Evolutionary conservation across 2,329 filamentous ascomycete genomes (phyloP), one percentile per base, ranked within the genome.

Genomic region (Botrytis porri): DNA sequence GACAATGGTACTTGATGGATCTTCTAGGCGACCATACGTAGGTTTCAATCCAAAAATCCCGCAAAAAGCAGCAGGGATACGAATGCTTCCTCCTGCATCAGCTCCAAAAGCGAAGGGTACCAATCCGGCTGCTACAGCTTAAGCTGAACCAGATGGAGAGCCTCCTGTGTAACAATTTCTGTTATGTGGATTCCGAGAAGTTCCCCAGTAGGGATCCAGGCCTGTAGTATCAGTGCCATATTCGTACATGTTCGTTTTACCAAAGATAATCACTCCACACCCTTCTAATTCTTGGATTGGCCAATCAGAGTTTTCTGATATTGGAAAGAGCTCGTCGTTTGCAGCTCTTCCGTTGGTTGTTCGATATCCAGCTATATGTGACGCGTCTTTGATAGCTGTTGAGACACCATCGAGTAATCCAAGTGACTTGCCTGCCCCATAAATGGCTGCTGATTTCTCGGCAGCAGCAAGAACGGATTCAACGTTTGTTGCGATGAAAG

Each of bases 381-480:
- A 86, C 59, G 82, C 86, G 78, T 89, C 87, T 77, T 89, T 89
- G 69, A 88, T 82, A 2, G 84, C 85, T 75, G 89, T 89, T 0
- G 87, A 87, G 2, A 89, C 79, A 41, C 87, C 87, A 75, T 84
- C 89, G 1, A 89, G 82, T 6, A 86, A 85, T 12, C 86, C 85
- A 45, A 85, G 83, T n/a, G 83, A 79, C 54, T 82, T 83, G 10
- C 82, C 80, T 62, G 79, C 84, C 73, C 88, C 88, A 82, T 92
- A 97, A 62, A 94, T 86, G 79, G 88, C 85, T 0, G 93, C 92
- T 1, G 93, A 95, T 8, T 88, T 91, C 77, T 86, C 86, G 0
- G 94, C 94, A 0, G 93, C 91, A 48, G 87, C 86, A 6, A 90
- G 84, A 1, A 92, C 87, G 25, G 87, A 82, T 29, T 92, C 88